These are phyloP conservation scores for Colletotrichum cuscutae DNA, from an alignment of 2,329 filamentous ascomycete genomes.

Conservation along the genomic window DNA sequence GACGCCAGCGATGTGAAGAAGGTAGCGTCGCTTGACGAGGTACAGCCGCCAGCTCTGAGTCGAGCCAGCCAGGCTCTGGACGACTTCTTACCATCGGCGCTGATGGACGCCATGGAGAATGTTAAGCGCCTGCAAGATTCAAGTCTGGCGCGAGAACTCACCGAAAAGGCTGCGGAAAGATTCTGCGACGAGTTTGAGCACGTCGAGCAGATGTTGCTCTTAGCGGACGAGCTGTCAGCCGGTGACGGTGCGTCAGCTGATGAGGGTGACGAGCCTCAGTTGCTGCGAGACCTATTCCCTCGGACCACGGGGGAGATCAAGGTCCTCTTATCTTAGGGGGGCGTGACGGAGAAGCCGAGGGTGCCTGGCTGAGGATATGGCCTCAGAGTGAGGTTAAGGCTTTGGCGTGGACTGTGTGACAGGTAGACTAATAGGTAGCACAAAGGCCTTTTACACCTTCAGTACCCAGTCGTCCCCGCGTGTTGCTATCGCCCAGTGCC, in stretches of 20 bases:
- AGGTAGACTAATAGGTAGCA: background rate
- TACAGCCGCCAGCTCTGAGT: slow-evolving; percentile 70
- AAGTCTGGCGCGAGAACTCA: slow-evolving; percentile 77
- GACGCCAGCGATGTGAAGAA: slow-evolving; percentile 57
- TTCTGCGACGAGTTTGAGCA: slow-evolving; percentile 88
- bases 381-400: background rate
- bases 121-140: slow-evolving; percentile 79
- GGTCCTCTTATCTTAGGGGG: slow-evolving; percentile 64
- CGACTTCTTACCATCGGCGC: slow-evolving; percentile 89
- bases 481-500: background rate
- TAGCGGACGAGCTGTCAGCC: slow-evolving; percentile 49
- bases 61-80: slow-evolving; percentile 82
- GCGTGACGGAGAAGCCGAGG: background rate
- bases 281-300: slow-evolving; percentile 61
- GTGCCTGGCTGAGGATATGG: background rate
- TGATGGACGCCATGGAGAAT: slow-evolving; percentile 91
- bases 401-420: background rate
- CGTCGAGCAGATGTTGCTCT: slow-evolving; percentile 60
- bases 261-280: slow-evolving; percentile 42
- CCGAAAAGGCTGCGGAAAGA: slow-evolving; percentile 81
- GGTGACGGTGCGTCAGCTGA: slow-evolving; percentile 39
- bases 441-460: background rate
- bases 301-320: slow-evolving; percentile 70
- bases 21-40: slow-evolving; percentile 51
- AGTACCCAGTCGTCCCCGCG: background rate